Evolutionary conservation across 202 grass and related monocot genomes (phyloP).

Genomic region (Cymbopogon flexuosus): DNA sequence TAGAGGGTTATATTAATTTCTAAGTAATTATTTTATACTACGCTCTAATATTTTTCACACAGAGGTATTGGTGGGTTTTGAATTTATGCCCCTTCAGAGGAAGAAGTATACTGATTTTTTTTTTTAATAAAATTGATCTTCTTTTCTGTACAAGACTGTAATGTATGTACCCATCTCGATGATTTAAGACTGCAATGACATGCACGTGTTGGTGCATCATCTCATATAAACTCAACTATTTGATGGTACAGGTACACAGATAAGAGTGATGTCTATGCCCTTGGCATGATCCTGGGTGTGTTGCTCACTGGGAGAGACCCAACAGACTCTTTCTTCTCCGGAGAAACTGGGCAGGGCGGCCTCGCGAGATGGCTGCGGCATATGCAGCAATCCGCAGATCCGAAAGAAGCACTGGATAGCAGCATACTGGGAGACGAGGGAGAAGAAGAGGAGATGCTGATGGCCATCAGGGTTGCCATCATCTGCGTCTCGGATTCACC

Average conservation of each 20-base stretch:
- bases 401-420: conserved; percentile 63
- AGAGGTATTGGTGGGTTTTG: background rate
- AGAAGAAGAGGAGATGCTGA: conserved; percentile 87
- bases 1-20: background rate
- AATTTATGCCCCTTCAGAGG: background rate
- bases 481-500: conserved; percentile 76
- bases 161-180: background rate
- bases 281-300: conserved; percentile 76
- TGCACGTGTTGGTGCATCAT: background rate
- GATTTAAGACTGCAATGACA: background rate
- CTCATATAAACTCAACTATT: conserved; percentile 1
- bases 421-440: conserved; percentile 56
- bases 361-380: conserved; percentile 66
- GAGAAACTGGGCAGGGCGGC: conserved; percentile 48
- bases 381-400: conserved; percentile 68
- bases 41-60: background rate
- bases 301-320: conserved; percentile 79
- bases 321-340: conserved; percentile 56
- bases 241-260: conserved; percentile 70
- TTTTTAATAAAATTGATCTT: background rate
- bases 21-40: background rate
- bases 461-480: conserved; percentile 79
- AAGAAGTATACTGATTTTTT: background rate
- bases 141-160: background rate
- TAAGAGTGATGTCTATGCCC: conserved; percentile 89